Conservation (phyloP, 371 early-diverging fungal genomes). For the Funneliformis caledonium region DNA sequence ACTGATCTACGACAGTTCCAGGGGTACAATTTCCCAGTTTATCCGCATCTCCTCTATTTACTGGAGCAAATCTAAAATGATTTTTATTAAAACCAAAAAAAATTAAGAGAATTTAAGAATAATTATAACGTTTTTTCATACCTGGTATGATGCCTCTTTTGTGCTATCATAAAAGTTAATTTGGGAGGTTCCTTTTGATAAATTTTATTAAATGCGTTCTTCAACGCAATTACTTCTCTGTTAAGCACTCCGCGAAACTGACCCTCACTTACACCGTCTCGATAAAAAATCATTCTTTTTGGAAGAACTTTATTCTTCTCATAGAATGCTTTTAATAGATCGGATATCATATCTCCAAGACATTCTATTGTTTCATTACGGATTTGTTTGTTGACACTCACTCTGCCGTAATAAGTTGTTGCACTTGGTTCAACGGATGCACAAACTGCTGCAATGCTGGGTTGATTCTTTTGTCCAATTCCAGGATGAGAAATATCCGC, state of each 20-base stretch:
- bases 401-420: conserved; percentile 82
- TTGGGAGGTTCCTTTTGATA: conserved; percentile 58
- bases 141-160: conserved; percentile 93
- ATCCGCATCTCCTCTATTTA: conserved; percentile 62
- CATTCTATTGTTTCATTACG: conserved; percentile 85
- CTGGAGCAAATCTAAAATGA: conserved; percentile 81
- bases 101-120: not conserved
- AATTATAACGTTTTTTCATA: not conserved
- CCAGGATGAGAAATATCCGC: conserved; percentile 94
- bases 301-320: conserved; percentile 73
- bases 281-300: conserved; percentile 88
- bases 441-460: conserved; percentile 89
- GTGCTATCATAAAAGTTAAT: conserved; percentile 90
- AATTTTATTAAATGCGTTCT: conserved; percentile 65
- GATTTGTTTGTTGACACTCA: conserved; percentile 66
- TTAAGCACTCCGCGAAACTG: conserved; percentile 84
- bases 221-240: conserved; percentile 74
- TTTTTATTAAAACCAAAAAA: not conserved
- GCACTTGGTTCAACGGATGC: conserved; percentile 85
- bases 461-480: conserved; percentile 60
- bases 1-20: conserved; percentile 91
- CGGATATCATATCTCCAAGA: conserved; percentile 79
- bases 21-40: conserved; percentile 77
- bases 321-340: conserved; percentile 79
- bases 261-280: conserved; percentile 93